Evolutionary conservation across 2,329 filamentous ascomycete species (phyloP).

Genomic region (Penicillium olsonii): DNA sequence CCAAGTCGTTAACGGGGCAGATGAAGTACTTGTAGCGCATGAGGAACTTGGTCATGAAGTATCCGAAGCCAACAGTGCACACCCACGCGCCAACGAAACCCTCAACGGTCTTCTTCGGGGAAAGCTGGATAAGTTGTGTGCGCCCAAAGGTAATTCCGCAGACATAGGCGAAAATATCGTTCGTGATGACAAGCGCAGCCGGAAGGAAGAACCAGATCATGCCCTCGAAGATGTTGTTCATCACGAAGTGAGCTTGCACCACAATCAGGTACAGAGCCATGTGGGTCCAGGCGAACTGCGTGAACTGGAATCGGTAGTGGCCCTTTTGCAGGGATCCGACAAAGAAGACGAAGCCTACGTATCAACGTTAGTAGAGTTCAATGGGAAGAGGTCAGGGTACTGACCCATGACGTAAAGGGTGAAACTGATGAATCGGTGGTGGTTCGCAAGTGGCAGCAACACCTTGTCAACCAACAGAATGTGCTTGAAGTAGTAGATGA

Average conservation of each 20-base stretch:
- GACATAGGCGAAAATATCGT: conserved; percentile 97
- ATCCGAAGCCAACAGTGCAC: conserved; percentile 85
- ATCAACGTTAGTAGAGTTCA: conserved; percentile 11
- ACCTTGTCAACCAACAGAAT: conserved; percentile 94
- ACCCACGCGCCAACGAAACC: conserved; percentile 96
- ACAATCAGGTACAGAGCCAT: conserved; percentile 99
- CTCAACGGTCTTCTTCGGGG: conserved; percentile 98
- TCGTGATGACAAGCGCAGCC: conserved; percentile 91
- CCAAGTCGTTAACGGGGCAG: conserved; percentile 94
- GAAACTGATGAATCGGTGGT: conserved; percentile 98
- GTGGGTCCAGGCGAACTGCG: conserved; percentile 98
- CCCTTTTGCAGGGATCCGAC: conserved; percentile 92
- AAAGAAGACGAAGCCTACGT: conserved; percentile 91
- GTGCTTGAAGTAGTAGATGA: conserved; percentile 99
- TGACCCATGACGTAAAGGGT: conserved; percentile 94
- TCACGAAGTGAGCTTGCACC: conserved; percentile 97
- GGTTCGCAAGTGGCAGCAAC: conserved; percentile 87
- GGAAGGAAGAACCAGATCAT: conserved; percentile 99
- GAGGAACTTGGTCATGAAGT: conserved; percentile 78
- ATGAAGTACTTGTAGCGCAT: conserved; percentile 96
- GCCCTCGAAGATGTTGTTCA: conserved; percentile 99
- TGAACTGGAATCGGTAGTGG: conserved; percentile 98
- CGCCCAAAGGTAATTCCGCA: conserved; percentile 96
- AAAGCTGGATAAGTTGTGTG: conserved; percentile 95
- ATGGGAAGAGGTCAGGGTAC: conserved; percentile 32